A percentile compares a stretch with the other conserved stretches of the same genome.
phyloP scores from a whole-genome alignment of 192 early-diverging fungal species.

The Umbelopsis sp. region DNA sequence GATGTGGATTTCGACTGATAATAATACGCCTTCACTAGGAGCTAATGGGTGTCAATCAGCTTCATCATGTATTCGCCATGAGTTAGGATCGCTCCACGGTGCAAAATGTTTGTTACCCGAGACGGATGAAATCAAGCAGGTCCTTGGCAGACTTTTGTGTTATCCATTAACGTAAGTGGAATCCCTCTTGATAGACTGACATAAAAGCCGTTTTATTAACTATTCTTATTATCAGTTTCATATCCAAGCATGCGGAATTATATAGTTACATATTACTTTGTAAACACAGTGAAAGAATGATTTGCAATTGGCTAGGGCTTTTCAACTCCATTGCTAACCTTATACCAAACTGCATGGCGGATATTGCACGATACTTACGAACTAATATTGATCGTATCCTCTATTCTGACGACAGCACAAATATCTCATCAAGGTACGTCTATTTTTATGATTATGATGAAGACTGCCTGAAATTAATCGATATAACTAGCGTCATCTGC shows the following conservation, averaged over 20 bases:
- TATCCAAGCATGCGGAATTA: too few species aligned
- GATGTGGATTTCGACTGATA: neutral
- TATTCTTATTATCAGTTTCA: too few species aligned
- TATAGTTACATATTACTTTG: too few species aligned
- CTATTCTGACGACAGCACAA: neutral
- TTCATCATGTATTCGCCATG: neutral
- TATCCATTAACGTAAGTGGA: neutral
- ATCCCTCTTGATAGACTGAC: too few species aligned
- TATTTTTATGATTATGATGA: neutral
- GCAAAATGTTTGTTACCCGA: neutral
- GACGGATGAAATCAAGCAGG: neutral
- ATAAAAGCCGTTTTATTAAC: too few species aligned
- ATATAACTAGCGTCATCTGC: neutral
- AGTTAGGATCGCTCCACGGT: neutral
- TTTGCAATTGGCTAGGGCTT: neutral
- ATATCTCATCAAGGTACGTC: neutral
- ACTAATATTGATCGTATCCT: neutral
- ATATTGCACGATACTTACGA: neutral
- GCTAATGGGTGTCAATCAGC: neutral
- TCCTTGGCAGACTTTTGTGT: neutral
- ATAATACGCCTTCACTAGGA: neutral
- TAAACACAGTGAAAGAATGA: neutral
- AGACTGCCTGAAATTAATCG: neutral
- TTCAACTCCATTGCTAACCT: neutral
- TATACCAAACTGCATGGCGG: neutral